Base-by-base conservation (phyloP, 139 green algal genomes). In the Astrephomene gubernaculifera region DNA sequence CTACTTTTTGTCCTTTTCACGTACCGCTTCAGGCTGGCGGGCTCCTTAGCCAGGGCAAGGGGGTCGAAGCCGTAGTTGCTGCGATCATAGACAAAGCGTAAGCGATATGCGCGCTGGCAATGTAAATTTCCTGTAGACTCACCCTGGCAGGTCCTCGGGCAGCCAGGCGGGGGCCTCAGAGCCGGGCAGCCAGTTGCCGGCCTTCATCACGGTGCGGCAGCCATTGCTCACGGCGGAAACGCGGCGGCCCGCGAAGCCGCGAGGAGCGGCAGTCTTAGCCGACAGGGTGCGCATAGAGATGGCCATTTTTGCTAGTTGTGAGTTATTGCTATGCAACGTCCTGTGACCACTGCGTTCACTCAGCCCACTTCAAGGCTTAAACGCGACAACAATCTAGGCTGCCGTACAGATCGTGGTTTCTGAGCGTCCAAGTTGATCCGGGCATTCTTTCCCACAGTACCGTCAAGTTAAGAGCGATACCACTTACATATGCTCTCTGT, bases 61-160 rank as follows among this genome's bases (percentile, higher is more conserved):
- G 95, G 95, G 88, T 98, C 95, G 85, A 96, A 98, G 45, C 95
- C 95, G 71, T 94, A 98, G 95, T 96, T 93, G 76, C 76, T 83
- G 61, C 54, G 36, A 41, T 60, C 57, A 65, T 65, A 65, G 57
- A 9, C 19, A 6, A 65, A 57, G 17, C 49, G 49, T 17, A 17
- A 12, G 49, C 17, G 49, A 70, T 70, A 22, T 67, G 6, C 27
- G 57, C 19, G 57, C 22, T 22, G 57, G 6, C 57, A 67, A 67
- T 10, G 22, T 29, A 22, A 67, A 67, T 10, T n/a, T 10, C 17
- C 29, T 10, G 29, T 7, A 14, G 8, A 24, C 74, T 83, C 76
- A 84, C 78, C 61, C 74, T 33, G 72, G 72, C 29, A 87, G 38
- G 79, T 92, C 72, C 29, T 96, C 91, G 10, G 90, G 79, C 31